Conservation (phyloP, 176 grass and related monocot genomes). For the Cenchrus purpureus region DNA sequence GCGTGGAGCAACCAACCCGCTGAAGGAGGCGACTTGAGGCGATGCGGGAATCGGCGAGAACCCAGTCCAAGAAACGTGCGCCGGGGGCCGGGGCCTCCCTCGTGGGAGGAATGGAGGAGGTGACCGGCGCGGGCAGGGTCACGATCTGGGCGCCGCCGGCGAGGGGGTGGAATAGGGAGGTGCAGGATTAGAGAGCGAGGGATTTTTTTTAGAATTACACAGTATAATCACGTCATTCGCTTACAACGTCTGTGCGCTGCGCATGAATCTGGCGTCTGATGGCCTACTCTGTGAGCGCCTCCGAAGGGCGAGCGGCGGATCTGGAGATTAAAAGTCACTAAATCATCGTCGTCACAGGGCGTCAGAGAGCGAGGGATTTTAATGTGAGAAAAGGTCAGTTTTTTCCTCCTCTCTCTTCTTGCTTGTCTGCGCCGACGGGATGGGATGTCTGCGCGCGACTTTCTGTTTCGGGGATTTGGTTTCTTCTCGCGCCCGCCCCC, state of each 20-base stretch:
- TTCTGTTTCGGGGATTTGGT: not conserved
- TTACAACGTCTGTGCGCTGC: too few species aligned
- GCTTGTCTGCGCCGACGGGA: not conserved
- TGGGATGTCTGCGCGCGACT: not conserved
- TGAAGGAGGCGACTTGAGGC: not conserved
- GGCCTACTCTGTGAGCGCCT: too few species aligned
- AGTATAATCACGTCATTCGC: too few species aligned
- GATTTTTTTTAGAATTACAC: too few species aligned
- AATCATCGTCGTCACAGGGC: too few species aligned
- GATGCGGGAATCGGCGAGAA: conserved; percentile 3
- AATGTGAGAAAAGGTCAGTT: conserved; percentile 25
- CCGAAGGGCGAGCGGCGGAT: too few species aligned
- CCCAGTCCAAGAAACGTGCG: not conserved
- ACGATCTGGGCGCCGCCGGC: conserved; percentile 38
- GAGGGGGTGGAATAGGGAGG: not conserved
- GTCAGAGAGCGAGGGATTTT: conserved; percentile 9
- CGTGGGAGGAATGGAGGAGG: too few species aligned
- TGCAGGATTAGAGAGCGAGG: too few species aligned
- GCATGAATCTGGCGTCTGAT: too few species aligned
- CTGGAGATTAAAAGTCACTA: too few species aligned
- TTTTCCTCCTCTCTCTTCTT: not conserved
- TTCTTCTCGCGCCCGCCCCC: not conserved
- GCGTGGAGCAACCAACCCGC: conserved; percentile 2
- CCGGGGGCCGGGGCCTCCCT: not conserved
- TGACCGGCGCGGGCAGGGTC: conserved; percentile 23